These are phyloP conservation scores for Oryza glaberrima DNA, from an alignment of 176 grass and related monocot genomes.

Conservation along the genomic window DNA sequence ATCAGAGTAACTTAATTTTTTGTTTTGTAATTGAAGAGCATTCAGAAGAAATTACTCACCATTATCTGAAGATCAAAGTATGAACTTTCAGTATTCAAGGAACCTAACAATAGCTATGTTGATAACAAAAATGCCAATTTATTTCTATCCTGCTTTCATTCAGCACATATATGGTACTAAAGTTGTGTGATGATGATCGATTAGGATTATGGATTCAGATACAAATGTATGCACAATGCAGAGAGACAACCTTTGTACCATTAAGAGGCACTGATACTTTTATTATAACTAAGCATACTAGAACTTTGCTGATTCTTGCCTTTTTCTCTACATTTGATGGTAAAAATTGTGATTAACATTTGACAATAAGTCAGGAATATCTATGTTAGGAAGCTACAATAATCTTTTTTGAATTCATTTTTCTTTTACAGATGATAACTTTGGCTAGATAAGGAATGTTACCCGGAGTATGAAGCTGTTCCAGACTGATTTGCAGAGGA, in stretches of 20 bases:
- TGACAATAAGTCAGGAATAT: background rate
- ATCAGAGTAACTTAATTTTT: background rate
- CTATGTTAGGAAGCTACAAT: background rate
- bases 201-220: background rate
- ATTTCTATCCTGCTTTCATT: background rate
- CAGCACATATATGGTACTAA: background rate
- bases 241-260: background rate
- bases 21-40: background rate
- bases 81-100: background rate
- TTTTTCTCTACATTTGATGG: background rate
- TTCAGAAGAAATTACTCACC: background rate
- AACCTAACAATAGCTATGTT: background rate
- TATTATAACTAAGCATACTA: background rate
- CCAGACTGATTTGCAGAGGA: constrained; percentile 16
- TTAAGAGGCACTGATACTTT: background rate
- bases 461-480: constrained; percentile 32
- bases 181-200: background rate
- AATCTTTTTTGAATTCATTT: background rate
- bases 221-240: background rate
- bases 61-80: background rate
- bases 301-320: background rate
- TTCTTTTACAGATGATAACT: background rate
- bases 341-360: background rate
- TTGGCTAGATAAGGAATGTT: background rate
- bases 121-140: background rate